Percentiles rank a stretch among this genome's conserved stretches.
phyloP scores from a whole-genome alignment of 352 stramenopile genomes.

The Phytophthora palmivora region DNA sequence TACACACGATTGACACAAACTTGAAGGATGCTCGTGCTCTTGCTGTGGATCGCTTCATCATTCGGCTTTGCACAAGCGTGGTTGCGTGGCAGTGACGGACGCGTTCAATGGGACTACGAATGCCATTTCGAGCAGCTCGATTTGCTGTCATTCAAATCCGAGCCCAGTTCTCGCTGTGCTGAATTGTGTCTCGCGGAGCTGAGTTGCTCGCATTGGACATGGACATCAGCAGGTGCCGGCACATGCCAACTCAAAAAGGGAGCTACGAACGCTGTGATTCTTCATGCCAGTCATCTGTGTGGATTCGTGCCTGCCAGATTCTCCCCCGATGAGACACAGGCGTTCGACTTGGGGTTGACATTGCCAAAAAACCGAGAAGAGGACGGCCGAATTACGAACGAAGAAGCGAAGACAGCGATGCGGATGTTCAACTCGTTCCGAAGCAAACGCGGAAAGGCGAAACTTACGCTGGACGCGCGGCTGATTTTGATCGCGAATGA shows the following conservation, averaged over 20 bases:
- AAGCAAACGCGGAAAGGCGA: constrained; percentile 17
- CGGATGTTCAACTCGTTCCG: constrained; percentile 43
- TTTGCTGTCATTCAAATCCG: constrained; percentile 22
- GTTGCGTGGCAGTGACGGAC: constrained; percentile 28
- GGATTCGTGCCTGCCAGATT: constrained; percentile 38
- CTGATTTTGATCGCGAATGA: constrained; percentile 44
- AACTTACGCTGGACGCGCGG: too few relatives aligned
- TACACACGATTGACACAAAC: constrained; percentile 1
- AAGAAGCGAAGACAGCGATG: constrained; percentile 39
- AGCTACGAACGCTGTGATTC: constrained; percentile 13
- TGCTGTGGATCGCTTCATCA: constrained; percentile 8
- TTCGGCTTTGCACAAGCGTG: constrained; percentile 21
- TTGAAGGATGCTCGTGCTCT: constrained; percentile 8
- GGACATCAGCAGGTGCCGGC: constrained; percentile 28
- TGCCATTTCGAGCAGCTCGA: constrained; percentile 43
- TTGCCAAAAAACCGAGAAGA: constrained; percentile 4
- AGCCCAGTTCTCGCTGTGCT: constrained; percentile 38
- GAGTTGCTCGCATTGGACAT: constrained; percentile 52
- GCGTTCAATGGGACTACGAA: constrained; percentile 38
- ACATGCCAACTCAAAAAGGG: constrained; percentile 46
- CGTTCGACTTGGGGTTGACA: constrained; percentile 35
- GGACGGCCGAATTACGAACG: constrained; percentile 17
- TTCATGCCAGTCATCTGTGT: constrained; percentile 20
- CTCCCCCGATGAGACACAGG: constrained; percentile 23
- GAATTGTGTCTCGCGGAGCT: constrained; percentile 35